Conservation (phyloP, 768 basidiomycete genomes). For the Pisolithus microcarpus region DNA sequence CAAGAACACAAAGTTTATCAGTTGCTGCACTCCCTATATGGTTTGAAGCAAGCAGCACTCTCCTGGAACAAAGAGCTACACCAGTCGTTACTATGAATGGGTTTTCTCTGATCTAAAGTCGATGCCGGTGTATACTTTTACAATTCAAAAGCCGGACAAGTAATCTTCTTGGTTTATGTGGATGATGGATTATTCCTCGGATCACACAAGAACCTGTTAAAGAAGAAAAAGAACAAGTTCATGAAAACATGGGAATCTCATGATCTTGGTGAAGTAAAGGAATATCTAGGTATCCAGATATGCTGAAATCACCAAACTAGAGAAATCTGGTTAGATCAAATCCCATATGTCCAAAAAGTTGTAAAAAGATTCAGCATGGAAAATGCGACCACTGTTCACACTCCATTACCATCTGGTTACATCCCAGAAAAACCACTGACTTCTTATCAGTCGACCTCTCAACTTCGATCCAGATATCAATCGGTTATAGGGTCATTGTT, state of each 20-base stretch:
- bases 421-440: neutral
- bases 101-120: neutral
- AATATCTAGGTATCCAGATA: neutral
- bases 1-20: neutral
- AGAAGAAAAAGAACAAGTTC: neutral
- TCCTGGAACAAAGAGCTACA: neutral
- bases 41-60: neutral
- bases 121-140: neutral
- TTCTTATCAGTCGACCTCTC: too few relatives aligned
- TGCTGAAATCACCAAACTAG: neutral
- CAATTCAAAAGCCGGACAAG: neutral
- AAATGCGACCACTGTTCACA: conserved; percentile 1
- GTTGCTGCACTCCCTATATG: neutral
- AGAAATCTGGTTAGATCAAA: conserved; percentile 2
- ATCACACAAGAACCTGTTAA: neutral
- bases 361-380: neutral
- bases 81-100: neutral
- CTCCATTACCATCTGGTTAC: conserved; percentile 6
- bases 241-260: neutral
- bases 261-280: neutral
- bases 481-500: conserved; percentile 24
- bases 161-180: neutral
- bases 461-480: too few relatives aligned
- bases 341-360: conserved; percentile 7
- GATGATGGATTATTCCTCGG: neutral